Conservation (phyloP, 129 eudicot species). For the Flaveria linearis region DNA sequence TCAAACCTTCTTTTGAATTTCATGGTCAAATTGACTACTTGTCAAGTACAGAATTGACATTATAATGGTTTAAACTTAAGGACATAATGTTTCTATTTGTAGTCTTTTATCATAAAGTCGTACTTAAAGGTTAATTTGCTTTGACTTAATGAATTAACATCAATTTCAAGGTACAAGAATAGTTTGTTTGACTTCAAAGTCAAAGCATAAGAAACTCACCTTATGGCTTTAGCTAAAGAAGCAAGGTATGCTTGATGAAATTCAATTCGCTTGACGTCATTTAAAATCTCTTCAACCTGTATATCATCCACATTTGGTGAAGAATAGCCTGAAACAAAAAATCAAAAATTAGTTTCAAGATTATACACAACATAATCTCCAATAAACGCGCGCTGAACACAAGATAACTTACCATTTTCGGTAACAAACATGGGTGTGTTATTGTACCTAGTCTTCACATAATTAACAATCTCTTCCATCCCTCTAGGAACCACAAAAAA, state of each 20-base stretch:
- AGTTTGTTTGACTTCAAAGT: constrained; percentile 26
- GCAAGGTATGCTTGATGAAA: constrained; percentile 64
- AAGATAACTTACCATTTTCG: constrained; percentile 67
- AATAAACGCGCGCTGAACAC: constrained; percentile 12
- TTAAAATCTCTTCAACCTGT: constrained; percentile 38
- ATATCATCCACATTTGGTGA: constrained; percentile 35
- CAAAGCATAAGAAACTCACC: constrained; percentile 45
- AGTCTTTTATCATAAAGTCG: background rate
- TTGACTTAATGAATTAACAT: background rate
- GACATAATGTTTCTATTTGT: background rate
- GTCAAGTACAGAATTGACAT: constrained; percentile 8
- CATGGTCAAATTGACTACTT: constrained; percentile 18
- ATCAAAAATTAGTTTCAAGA: background rate
- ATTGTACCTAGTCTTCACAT: constrained; percentile 62
- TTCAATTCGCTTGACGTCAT: constrained; percentile 58
- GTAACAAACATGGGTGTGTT: constrained; percentile 72
- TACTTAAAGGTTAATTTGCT: background rate
- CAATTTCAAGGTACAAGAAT: background rate
- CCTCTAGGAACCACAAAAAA: constrained; percentile 78
- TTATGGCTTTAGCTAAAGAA: constrained; percentile 56
- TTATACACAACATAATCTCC: constrained; percentile 7
- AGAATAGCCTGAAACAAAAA: constrained; percentile 47
- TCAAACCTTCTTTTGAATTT: constrained; percentile 16
- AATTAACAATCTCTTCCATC: constrained; percentile 63
- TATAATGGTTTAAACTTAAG: background rate